Conservation (phyloP, 2,329 filamentous ascomycete genomes). For the Ceratocystiopsis sp. region DNA sequence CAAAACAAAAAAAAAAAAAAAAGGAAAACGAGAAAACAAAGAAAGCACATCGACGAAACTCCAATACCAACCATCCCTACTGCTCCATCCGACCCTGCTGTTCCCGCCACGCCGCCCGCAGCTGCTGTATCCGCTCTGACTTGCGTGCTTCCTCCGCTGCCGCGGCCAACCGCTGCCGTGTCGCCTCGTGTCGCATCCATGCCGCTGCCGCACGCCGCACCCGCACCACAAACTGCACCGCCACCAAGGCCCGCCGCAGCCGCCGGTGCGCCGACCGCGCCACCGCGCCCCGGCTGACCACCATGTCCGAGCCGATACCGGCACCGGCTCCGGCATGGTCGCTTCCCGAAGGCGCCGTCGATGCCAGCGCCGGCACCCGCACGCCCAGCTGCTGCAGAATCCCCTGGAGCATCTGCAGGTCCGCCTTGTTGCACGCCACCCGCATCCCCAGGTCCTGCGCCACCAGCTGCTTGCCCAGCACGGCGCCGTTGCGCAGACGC, state of each 20-base stretch:
- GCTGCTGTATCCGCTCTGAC: slow-evolving; percentile 24
- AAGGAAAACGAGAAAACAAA: too few relatives aligned
- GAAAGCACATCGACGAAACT: too few relatives aligned
- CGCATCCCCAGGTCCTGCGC: slow-evolving; percentile 65
- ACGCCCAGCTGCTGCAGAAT: slow-evolving; percentile 49
- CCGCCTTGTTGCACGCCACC: slow-evolving; percentile 81
- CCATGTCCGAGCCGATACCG: background rate
- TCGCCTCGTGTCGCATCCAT: slow-evolving; percentile 35
- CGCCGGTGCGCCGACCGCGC: slow-evolving; percentile 13
- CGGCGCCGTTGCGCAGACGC: slow-evolving; percentile 60
- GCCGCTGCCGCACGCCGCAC: slow-evolving; percentile 28
- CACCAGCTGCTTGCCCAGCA: slow-evolving; percentile 77
- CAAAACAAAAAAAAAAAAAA: too few relatives aligned
- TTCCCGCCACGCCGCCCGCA: slow-evolving; percentile 20
- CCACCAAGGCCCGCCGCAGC: slow-evolving; percentile 14
- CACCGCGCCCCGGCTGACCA: slow-evolving; percentile 15
- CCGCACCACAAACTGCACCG: slow-evolving; percentile 35
- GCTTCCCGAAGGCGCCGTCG: background rate
- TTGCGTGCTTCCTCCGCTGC: slow-evolving; percentile 30
- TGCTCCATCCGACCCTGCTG: slow-evolving; percentile 3
- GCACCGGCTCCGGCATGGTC: background rate
- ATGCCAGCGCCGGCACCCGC: slow-evolving; percentile 9
- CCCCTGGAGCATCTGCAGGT: slow-evolving; percentile 67
- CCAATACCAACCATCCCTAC: too few relatives aligned
- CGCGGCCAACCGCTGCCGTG: slow-evolving; percentile 29